Conservation (phyloP, 768 basidiomycete species). For the Lepiota venenata region DNA sequence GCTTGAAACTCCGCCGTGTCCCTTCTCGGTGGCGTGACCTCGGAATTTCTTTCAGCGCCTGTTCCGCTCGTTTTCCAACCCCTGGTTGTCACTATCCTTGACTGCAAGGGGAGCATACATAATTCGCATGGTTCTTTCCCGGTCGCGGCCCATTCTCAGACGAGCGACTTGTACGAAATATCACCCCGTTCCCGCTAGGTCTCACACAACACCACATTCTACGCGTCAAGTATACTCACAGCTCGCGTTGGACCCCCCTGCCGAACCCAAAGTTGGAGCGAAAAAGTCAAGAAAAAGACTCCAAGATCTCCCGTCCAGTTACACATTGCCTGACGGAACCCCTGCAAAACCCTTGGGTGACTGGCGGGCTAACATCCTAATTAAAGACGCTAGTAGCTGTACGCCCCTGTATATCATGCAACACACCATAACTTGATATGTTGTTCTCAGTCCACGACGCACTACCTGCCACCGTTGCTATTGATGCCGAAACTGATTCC, state of each 20-base stretch:
- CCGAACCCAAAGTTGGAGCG: constrained; percentile 3
- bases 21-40: constrained; percentile 26
- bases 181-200: background rate
- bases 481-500: constrained; percentile 12
- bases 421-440: background rate
- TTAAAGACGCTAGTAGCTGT: constrained; percentile 7
- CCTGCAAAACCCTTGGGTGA: constrained; percentile 38
- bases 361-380: constrained; percentile 30
- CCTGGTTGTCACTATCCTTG: background rate
- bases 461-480: background rate
- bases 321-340: constrained; percentile 39
- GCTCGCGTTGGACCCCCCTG: background rate
- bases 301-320: constrained; percentile 53
- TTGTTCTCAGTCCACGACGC: background rate
- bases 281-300: constrained; percentile 39
- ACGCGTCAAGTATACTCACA: constrained; percentile 13
- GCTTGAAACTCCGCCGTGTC: constrained; percentile 37
- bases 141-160: background rate
- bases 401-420: constrained; percentile 6
- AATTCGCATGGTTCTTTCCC: constrained; percentile 5
- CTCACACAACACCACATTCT: background rate
- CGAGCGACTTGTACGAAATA: background rate
- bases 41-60: constrained; percentile 10
- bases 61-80: constrained; percentile 6
- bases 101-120: constrained; percentile 3